phyloP scores from a whole-genome alignment of 2,329 filamentous ascomycete genomes.

The Sodiomyces alkalinus region DNA sequence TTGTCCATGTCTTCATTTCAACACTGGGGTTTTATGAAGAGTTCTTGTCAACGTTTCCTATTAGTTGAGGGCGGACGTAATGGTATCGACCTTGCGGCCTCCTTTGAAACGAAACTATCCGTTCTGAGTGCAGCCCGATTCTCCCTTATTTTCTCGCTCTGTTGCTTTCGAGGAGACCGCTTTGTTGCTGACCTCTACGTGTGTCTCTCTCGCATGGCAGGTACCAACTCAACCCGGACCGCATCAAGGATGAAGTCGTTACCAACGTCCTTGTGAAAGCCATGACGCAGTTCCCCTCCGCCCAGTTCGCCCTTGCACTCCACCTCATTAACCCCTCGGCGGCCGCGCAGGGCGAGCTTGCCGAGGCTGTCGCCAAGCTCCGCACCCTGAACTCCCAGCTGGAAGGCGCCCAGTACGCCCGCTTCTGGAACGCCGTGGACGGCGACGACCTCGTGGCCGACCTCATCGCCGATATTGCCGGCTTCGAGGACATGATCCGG shows the following conservation, averaged over 20 bases:
- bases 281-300: constrained; percentile 89
- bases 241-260: constrained; percentile 89
- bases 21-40: constrained; percentile 47
- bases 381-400: constrained; percentile 73
- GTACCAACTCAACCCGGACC: constrained; percentile 99
- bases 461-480: constrained; percentile 81
- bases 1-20: constrained; percentile 7
- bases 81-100: too few relatives aligned
- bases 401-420: constrained; percentile 74
- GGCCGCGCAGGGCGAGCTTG: constrained; percentile 52
- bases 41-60: constrained; percentile 85
- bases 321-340: constrained; percentile 80
- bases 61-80: constrained; percentile 65
- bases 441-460: constrained; percentile 93
- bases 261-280: constrained; percentile 99
- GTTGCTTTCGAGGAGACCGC: too few relatives aligned
- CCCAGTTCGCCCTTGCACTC: constrained; percentile 87
- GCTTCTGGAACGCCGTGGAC: constrained; percentile 89
- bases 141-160: too few relatives aligned
- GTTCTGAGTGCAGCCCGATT: too few relatives aligned
- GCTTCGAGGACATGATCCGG: constrained; percentile 89
- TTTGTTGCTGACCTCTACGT: too few relatives aligned
- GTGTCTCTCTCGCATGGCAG: constrained; percentile 30
- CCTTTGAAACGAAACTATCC: constrained; percentile 1
- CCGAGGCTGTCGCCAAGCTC: constrained; percentile 84